Evolutionary conservation across 2,329 filamentous ascomycete genomes (phyloP).

Genomic region (Ramularia collo-cygni): DNA sequence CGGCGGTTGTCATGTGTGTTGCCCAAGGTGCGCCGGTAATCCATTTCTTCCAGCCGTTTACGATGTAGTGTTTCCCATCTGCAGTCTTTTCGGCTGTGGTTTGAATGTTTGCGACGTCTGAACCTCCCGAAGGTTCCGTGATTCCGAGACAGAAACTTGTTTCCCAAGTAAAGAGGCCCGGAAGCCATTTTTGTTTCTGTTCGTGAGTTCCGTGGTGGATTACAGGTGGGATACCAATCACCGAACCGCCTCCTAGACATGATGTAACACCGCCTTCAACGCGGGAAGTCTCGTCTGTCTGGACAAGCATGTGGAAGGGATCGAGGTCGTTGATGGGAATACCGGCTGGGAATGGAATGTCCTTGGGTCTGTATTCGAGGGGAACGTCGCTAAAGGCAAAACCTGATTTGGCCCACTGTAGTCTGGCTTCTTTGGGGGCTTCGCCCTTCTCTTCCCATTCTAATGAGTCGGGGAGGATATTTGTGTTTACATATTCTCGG

Average conservation of each 20-base stretch:
- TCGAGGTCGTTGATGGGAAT: slow-evolving; percentile 47
- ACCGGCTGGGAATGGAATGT: slow-evolving; percentile 38
- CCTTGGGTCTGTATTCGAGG: slow-evolving; percentile 35
- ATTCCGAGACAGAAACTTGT: slow-evolving; percentile 59
- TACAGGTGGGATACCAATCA: slow-evolving; percentile 58
- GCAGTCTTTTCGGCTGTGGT: slow-evolving; percentile 47
- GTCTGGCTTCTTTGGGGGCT: slow-evolving; percentile 41
- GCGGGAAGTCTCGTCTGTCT: slow-evolving; percentile 27
- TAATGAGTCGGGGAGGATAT: slow-evolving; percentile 50
- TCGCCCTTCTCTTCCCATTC: slow-evolving; percentile 54
- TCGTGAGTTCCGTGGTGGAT: slow-evolving; percentile 55
- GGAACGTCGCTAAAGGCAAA: slow-evolving; percentile 41
- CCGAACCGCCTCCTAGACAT: slow-evolving; percentile 52
- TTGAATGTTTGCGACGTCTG: slow-evolving; percentile 57
- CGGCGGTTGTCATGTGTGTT: slow-evolving; percentile 46
- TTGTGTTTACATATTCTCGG: slow-evolving; percentile 52
- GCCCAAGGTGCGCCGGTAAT: slow-evolving; percentile 50
- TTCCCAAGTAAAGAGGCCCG: slow-evolving; percentile 51
- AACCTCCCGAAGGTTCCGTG: slow-evolving; percentile 56
- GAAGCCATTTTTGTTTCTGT: slow-evolving; percentile 55
- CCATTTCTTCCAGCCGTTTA: slow-evolving; percentile 56
- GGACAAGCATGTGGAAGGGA: slow-evolving; percentile 44
- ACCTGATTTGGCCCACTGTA: slow-evolving; percentile 36
- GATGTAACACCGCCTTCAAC: slow-evolving; percentile 47
- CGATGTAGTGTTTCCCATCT: slow-evolving; percentile 49